These are phyloP conservation scores for Trichoderma erinaceum DNA, from an alignment of 495 filamentous ascomycete species.

Conservation along the genomic window DNA sequence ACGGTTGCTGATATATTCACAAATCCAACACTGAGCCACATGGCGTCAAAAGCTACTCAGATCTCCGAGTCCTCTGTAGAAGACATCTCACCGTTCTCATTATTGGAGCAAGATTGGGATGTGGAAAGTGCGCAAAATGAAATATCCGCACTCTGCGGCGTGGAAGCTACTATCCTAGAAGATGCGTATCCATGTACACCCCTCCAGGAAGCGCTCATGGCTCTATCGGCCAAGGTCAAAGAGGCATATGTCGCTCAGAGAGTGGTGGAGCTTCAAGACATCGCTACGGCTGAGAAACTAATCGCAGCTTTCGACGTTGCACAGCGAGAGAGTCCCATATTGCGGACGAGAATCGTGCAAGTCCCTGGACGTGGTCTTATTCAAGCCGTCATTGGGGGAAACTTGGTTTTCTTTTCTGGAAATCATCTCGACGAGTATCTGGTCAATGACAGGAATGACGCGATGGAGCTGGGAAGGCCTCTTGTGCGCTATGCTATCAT, in stretches of 20 bases:
- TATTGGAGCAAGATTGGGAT: slow-evolving; percentile 26
- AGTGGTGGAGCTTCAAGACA: slow-evolving; percentile 30
- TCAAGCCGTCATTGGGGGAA: slow-evolving; percentile 51
- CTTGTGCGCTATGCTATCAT: slow-evolving; percentile 52
- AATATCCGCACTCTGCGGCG: slow-evolving; percentile 25
- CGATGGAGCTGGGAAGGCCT: slow-evolving; percentile 48
- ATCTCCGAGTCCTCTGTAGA: slow-evolving; percentile 15
- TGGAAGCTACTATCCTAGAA: slow-evolving; percentile 35
- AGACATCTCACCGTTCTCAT: slow-evolving; percentile 26
- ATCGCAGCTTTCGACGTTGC: slow-evolving; percentile 47
- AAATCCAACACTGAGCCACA: slow-evolving; percentile 32
- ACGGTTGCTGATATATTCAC: slow-evolving; percentile 43
- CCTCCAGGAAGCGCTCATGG: slow-evolving; percentile 64
- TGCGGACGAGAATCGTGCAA: slow-evolving; percentile 57
- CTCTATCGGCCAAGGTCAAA: slow-evolving; percentile 50
- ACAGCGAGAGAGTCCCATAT: slow-evolving; percentile 41
- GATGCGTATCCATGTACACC: slow-evolving; percentile 67
- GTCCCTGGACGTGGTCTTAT: slow-evolving; percentile 46
- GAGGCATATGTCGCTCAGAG: slow-evolving; percentile 54
- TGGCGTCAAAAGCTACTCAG: slow-evolving; percentile 29
- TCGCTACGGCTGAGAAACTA: slow-evolving; percentile 33
- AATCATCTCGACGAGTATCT: slow-evolving; percentile 43
- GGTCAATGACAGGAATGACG: slow-evolving; percentile 33
- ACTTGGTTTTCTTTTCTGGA: slow-evolving; percentile 41
- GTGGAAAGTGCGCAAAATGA: slow-evolving; percentile 24